Evolutionary conservation across 495 filamentous ascomycete genomes (phyloP).

Genomic region (Thermothielavioides terrestris): DNA sequence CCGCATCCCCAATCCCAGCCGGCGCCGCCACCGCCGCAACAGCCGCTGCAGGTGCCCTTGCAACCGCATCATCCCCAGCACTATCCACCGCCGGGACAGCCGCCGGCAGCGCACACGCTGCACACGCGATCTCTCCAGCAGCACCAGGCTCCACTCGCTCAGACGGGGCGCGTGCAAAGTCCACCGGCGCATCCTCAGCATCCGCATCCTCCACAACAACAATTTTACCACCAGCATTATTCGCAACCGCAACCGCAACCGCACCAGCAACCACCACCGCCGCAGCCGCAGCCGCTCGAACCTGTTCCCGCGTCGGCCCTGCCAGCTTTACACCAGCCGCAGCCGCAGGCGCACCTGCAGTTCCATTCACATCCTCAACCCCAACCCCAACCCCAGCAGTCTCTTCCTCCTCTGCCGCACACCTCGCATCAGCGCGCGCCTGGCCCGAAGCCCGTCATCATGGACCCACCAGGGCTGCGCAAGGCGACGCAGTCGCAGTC

Average conservation of each 20-base stretch:
- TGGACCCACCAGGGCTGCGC: conserved; percentile 30
- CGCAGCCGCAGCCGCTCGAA: not conserved
- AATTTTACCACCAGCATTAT: not conserved
- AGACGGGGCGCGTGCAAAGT: too few species aligned
- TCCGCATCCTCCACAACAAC: not conserved
- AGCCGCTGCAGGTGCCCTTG: not conserved
- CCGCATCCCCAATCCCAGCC: not conserved
- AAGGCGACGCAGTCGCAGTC: conserved; percentile 13
- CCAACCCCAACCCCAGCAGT: conserved; percentile 4
- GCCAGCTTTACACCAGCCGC: conserved; percentile 4
- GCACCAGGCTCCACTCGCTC: too few species aligned
- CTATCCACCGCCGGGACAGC: too few species aligned
- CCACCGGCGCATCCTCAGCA: too few species aligned
- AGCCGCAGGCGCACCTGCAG: not conserved
- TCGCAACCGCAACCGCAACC: conserved; percentile 8
- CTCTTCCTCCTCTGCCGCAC: not conserved
- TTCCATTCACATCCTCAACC: not conserved
- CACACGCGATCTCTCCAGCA: too few species aligned
- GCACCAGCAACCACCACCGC: conserved; percentile 2
- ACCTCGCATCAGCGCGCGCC: not conserved
- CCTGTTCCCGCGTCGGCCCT: conserved; percentile 4
- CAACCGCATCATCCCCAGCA: not conserved
- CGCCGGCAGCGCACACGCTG: too few species aligned
- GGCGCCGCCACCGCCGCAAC: conserved; percentile 7
- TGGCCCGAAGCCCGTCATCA: conserved; percentile 30